phyloP scores from a whole-genome alignment of 805 yeast species.

The Zygoascus ofunaensis region DNA sequence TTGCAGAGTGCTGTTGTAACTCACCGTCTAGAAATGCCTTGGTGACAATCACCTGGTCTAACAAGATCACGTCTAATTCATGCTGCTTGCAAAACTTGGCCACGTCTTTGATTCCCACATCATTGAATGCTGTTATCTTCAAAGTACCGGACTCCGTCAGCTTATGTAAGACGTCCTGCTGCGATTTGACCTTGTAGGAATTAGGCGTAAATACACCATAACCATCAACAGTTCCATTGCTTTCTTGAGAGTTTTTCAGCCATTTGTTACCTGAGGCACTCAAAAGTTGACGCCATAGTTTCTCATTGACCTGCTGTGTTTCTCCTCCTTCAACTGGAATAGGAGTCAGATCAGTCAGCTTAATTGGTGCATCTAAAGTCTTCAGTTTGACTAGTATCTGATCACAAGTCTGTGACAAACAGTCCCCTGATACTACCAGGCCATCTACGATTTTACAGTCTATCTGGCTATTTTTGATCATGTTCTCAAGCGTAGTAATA shows the following conservation, averaged over 20 bases:
- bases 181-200: conserved; percentile 6
- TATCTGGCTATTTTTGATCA: neutral
- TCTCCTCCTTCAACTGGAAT: neutral
- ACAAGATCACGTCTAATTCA: neutral
- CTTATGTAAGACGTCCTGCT: neutral
- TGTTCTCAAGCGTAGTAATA: neutral
- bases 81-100: neutral
- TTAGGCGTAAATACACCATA: conserved; percentile 10
- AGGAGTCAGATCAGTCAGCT: neutral
- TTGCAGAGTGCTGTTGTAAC: neutral
- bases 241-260: neutral
- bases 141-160: conserved; percentile 5
- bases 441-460: neutral
- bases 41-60: conserved; percentile 4
- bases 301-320: neutral
- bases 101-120: conserved; percentile 4
- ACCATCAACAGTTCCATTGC: conserved; percentile 2
- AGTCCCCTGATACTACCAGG: neutral
- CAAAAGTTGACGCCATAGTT: neutral
- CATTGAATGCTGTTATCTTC: neutral
- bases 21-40: neutral
- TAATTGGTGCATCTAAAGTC: neutral
- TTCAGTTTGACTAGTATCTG: neutral
- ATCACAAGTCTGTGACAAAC: neutral
- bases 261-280: neutral